These are phyloP conservation scores for baker's yeast (Saccharomyces cerevisiae) DNA, from an alignment of 805 yeast genomes.

Conservation along the genomic window DNA sequence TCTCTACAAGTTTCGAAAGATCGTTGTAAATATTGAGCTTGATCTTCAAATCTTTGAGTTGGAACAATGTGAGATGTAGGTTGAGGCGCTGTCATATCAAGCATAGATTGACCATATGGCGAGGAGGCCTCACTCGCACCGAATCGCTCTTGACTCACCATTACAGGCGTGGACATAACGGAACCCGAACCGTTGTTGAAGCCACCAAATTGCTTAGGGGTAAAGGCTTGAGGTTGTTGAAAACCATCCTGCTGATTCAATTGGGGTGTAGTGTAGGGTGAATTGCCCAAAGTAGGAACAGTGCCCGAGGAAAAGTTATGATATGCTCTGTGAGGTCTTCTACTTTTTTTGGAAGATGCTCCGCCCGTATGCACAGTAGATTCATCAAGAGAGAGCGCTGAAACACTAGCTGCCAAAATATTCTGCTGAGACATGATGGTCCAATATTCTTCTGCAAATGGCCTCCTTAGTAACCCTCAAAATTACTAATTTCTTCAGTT, in stretches of 20 bases:
- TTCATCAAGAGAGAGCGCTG: constrained; percentile 17
- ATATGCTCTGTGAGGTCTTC: constrained; percentile 28
- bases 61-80: constrained; percentile 26
- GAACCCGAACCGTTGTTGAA: constrained; percentile 7
- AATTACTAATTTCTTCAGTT: background rate
- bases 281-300: constrained; percentile 3
- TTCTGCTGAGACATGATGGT: constrained; percentile 11
- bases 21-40: constrained; percentile 31
- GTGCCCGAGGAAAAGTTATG: constrained; percentile 17
- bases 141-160: constrained; percentile 7
- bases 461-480: background rate
- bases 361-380: constrained; percentile 1
- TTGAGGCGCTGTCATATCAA: constrained; percentile 2
- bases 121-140: constrained; percentile 1
- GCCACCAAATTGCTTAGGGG: constrained; percentile 9
- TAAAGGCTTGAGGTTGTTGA: constrained; percentile 5
- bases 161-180: constrained; percentile 8
- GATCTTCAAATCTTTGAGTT: constrained; percentile 30
- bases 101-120: constrained; percentile 2
- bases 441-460: background rate
- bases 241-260: background rate
- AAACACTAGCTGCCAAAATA: constrained; percentile 11
- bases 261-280: constrained; percentile 2
- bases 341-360: constrained; percentile 13
- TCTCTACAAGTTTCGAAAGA: constrained; percentile 66